phyloP scores from a whole-genome alignment of 148 eudicot species.

The Rhododendron griersonianum region DNA sequence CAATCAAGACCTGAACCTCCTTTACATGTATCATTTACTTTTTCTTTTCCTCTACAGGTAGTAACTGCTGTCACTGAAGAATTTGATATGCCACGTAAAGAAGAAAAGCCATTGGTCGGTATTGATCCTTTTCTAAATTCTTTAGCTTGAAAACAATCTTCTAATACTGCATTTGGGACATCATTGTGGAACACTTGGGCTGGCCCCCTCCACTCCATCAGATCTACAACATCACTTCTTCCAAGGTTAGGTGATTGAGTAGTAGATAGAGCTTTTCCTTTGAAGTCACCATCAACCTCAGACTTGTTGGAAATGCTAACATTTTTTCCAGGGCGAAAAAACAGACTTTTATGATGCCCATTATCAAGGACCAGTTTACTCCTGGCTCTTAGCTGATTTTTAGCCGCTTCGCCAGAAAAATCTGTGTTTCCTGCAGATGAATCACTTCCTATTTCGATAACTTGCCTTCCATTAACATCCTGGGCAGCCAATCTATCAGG shows the following conservation, averaged over 20 bases:
- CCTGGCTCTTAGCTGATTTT: slow-evolving; percentile 20
- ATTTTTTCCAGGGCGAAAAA: slow-evolving; percentile 17
- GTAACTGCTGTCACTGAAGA: slow-evolving; percentile 12
- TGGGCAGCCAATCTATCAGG: slow-evolving; percentile 47
- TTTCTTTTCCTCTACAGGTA: slow-evolving; percentile 39
- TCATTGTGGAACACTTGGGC: slow-evolving; percentile 13
- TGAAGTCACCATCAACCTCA: slow-evolving; percentile 9
- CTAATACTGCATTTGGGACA: slow-evolving; percentile 9
- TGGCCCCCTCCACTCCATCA: slow-evolving; percentile 13
- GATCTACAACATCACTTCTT: slow-evolving; percentile 24
- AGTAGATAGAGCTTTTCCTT: slow-evolving; percentile 22
- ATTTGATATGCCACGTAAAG: slow-evolving; percentile 14
- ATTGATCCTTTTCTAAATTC: slow-evolving; percentile 18
- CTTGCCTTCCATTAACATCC: slow-evolving; percentile 1
- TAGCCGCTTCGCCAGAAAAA: slow-evolving; percentile 15
- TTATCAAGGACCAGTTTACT: slow-evolving; percentile 5
- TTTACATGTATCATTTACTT: slow-evolving; percentile 24
- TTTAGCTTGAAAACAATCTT: slow-evolving; percentile 13
- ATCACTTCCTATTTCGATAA: too few species aligned
- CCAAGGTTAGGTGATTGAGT: slow-evolving; percentile 14
- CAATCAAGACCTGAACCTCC: slow-evolving; percentile 24
- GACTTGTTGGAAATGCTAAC: slow-evolving; percentile 17
- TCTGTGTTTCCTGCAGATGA: not conserved
- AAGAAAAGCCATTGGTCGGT: slow-evolving; percentile 15
- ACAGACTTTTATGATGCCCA: slow-evolving; percentile 14